Evolutionary conservation across 805 yeast species (phyloP), one percentile per base, ranked within the genome.

Genomic region (Candida dajiaensis): DNA sequence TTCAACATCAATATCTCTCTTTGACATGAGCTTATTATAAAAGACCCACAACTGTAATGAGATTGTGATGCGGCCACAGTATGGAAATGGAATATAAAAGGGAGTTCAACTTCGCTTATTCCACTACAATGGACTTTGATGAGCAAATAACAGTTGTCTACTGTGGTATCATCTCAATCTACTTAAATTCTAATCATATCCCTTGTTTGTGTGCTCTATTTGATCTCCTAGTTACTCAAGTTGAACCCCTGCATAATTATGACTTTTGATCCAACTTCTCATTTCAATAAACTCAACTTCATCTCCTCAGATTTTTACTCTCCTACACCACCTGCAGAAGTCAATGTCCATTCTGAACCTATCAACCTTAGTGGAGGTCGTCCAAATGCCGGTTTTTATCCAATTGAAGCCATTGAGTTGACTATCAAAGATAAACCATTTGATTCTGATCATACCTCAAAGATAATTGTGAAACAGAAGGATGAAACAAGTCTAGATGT

Each of bases 381-480:
- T 57, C 89, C 89, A 16, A 74, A 80, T 58, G 69, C 72, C 41
- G 79, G 77, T 10, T 74, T 81, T 53, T 83, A 81, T 61, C 88
- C 89, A 1, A 61, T 81, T 40, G 73, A 74, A 19, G 64, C 76
- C 4, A 70, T 81, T 33, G 69, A 70, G 23, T 66, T 79, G 23
- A 66, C 71, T 43, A 63, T 81, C 21, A 68, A 69, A 12, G 69
- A 70, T 2, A 38, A 18, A 3, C 46, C 51, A 11, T 47, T 47
- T 22, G 41, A 46, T 28, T 19, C 21, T 13, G 35, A 38, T 13
- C 29, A 26, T 6, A 25, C 37, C 9, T 18, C 38, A 13, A 43
- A 37, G n/a, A 15, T 21, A n/a, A 9, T 41, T 1, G 28, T 42
- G 31, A 25, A 35, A 18, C 21, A 40, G 15, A 19, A 7, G 4